Evolutionary conservation across 305 asterid species (phyloP), one percentile per base, ranked within the genome.

Genomic region (Solanum hybrid): DNA sequence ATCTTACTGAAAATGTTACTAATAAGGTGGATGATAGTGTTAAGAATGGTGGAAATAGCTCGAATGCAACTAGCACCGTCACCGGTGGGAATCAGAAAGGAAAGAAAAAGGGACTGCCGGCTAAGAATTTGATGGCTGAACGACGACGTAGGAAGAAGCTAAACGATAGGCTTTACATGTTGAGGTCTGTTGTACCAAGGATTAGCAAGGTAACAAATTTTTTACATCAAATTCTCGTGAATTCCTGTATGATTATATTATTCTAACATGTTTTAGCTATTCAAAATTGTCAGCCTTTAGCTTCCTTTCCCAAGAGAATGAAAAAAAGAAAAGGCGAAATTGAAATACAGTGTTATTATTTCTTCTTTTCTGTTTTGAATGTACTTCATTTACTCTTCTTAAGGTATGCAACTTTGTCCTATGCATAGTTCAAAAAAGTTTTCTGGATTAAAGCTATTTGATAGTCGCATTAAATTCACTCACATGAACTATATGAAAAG

Each of bases 91-190:
- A 95, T 89, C 93, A 88, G 34, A 95, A 93, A 89, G 98, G 99
- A 91, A 97, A 97, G 96, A 97, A 94, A 89, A 95, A 95, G 90
- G 98, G 99, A 45, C 94, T 93, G 35, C 99, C 99, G 78, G 99
- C 99, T 9, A 97, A 97, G 95, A 96, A 97, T 91, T 88, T 97
- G 94, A 97, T 96, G 99, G 99, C 98, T 4, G 99, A 97, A 86
- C 90, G 99, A 87, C 95, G 98, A 36, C 93, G 99, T 88, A 86
- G 98, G 93, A 95, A 97, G 95, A 97, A 97, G 96, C 99, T 97
- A 89, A 97, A 97, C 90, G 99, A 97, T 90, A 93, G 99, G 91
- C 98, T 97, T 51, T 95, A 95, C 98, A 94, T 94, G 98, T 87
- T 97, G 90, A 94, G 99, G 93, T 97, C 98, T 35, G 98, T 96